These are phyloP conservation scores for Leucocoprinus birnbaumii DNA, from an alignment of 768 basidiomycete genomes.

Conservation along the genomic window DNA sequence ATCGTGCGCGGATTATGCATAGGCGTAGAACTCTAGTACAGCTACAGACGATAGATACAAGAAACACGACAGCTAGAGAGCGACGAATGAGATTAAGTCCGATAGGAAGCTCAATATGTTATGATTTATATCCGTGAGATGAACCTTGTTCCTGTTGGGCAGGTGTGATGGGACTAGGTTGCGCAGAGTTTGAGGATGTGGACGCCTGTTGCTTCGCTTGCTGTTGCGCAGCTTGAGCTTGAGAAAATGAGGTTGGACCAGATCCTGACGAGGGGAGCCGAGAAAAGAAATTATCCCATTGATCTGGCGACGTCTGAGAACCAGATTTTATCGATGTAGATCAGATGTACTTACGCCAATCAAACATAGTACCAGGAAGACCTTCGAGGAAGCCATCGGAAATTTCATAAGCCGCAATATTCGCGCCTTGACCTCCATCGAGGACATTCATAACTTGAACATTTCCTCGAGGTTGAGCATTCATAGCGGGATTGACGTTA, in stretches of 20 bases:
- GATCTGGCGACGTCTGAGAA: conserved; percentile 40
- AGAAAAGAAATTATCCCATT: conserved; percentile 85
- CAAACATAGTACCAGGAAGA: conserved; percentile 82
- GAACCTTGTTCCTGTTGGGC: background rate
- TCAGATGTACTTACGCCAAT: conserved; percentile 60
- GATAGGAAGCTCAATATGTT: background rate
- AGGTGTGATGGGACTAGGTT: conserved; percentile 1
- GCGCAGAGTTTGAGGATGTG: background rate
- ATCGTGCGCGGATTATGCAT: conserved; percentile 4
- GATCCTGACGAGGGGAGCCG: conserved; percentile 37
- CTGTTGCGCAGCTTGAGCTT: conserved; percentile 19
- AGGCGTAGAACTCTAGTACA: conserved; percentile 5
- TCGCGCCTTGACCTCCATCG: conserved; percentile 54
- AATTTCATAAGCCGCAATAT: conserved; percentile 62
- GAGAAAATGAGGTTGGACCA: background rate
- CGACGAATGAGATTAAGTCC: background rate
- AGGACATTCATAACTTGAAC: conserved; percentile 79
- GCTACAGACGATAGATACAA: conserved; percentile 2
- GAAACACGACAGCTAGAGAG: conserved; percentile 3
- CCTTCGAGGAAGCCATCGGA: conserved; percentile 75
- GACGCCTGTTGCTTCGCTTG: conserved; percentile 17
- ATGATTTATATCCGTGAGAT: conserved; percentile 1
- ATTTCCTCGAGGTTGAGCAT: conserved; percentile 41
- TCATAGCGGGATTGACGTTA: conserved; percentile 80
- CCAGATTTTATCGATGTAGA: conserved; percentile 1